Conservation (phyloP, 306 rosid species). For the Spatholobus suberectus region DNA sequence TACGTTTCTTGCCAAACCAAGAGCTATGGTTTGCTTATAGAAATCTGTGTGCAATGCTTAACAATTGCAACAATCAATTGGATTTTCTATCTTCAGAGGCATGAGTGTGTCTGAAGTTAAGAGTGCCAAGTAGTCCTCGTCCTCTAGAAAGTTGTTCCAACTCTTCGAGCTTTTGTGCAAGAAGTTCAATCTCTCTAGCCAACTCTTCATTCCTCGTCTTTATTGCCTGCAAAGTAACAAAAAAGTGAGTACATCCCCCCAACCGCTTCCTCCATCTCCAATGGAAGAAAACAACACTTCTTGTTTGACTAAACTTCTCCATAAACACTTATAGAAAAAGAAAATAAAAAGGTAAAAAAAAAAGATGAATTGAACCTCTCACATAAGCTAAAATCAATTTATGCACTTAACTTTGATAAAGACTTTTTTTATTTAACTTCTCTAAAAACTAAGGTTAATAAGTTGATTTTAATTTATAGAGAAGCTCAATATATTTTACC, state of each 20-base stretch:
- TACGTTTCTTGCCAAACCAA: conserved; percentile 1
- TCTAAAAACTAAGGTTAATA: no score
- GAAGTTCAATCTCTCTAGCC: conserved; percentile 36
- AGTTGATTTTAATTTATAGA: no score
- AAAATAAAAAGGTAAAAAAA: no score
- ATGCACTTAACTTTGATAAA: no score
- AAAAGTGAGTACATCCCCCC: conserved; percentile 21
- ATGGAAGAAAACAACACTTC: neutral
- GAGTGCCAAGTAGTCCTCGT: conserved; percentile 55
- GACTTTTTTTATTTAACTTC: no score
- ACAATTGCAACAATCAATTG: conserved; percentile 35
- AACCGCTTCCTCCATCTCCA: conserved; percentile 16
- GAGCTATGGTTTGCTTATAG: conserved; percentile 3
- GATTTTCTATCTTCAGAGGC: conserved; percentile 36
- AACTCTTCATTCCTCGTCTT: conserved; percentile 44
- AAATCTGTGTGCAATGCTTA: neutral
- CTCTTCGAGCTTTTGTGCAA: conserved; percentile 54
- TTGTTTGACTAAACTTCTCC: no score
- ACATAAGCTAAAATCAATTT: no score
- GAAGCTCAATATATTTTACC: no score
- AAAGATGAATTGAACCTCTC: no score
- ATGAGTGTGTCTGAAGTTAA: conserved; percentile 50
- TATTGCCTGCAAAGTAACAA: conserved; percentile 57
- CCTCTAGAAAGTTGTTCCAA: conserved; percentile 64
- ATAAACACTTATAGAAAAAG: no score